A percentile compares a stretch with the other conserved stretches of the same genome.
Evolutionary conservation across 2,329 filamentous ascomycete species (phyloP).

Genomic region (Fusarium fujikuroi): DNA sequence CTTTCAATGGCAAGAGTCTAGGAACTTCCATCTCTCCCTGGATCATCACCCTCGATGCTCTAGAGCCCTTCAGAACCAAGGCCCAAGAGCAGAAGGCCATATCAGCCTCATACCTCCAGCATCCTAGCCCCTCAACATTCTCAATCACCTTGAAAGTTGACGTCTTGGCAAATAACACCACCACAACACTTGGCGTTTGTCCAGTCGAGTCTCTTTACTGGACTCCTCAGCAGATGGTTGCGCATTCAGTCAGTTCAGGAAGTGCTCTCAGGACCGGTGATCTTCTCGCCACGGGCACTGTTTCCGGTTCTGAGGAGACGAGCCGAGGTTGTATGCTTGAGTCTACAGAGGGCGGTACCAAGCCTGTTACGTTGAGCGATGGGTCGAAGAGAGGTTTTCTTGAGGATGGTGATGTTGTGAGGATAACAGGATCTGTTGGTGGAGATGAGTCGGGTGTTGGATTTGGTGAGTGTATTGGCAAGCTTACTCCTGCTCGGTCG

Average conservation of each 20-base stretch:
- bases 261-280: conserved; percentile 47
- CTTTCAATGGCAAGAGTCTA: conserved; percentile 70
- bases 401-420: conserved; percentile 54
- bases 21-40: conserved; percentile 70
- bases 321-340: conserved; percentile 56
- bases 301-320: conserved; percentile 49
- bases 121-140: conserved; percentile 51
- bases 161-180: conserved; percentile 30
- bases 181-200: conserved; percentile 5
- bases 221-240: conserved; percentile 22
- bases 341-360: conserved; percentile 50
- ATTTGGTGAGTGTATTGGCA: conserved; percentile 52
- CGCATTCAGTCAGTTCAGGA: conserved; percentile 21
- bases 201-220: conserved; percentile 20
- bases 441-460: conserved; percentile 55
- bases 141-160: conserved; percentile 47
- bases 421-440: conserved; percentile 53
- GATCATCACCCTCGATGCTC: conserved; percentile 69
- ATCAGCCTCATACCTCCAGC: conserved; percentile 46
- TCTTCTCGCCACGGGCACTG: conserved; percentile 55
- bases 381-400: conserved; percentile 51
- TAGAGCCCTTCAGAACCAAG: conserved; percentile 64
- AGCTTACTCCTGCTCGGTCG: not conserved
- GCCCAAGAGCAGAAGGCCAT: not conserved
- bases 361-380: conserved; percentile 42